Conservation (phyloP, 257 asterid species). For the Solanum etuberosum region DNA sequence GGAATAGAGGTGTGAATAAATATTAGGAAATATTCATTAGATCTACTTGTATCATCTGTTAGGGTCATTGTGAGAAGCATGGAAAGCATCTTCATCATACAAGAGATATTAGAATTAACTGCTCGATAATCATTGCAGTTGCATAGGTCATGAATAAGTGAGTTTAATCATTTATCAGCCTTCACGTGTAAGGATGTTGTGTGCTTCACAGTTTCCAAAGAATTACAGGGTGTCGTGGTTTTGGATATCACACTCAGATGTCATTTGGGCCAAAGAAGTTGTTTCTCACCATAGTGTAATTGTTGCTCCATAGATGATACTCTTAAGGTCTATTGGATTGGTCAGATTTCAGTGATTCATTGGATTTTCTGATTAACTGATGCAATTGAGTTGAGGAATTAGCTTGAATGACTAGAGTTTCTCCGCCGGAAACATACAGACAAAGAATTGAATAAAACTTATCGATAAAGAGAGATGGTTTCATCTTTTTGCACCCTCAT, state of each 20-base stretch:
- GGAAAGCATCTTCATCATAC: neutral
- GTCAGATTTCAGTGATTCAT: neutral
- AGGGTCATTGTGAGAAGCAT: neutral
- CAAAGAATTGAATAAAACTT: no score
- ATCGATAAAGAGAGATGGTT: no score
- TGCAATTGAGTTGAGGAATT: no score
- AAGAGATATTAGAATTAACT: neutral
- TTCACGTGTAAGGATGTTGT: constrained; percentile 61
- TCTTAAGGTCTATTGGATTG: no score
- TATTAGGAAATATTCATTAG: constrained; percentile 39
- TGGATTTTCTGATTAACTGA: neutral
- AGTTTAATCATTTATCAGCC: constrained; percentile 39
- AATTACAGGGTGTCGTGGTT: constrained; percentile 48
- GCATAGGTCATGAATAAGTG: constrained; percentile 20
- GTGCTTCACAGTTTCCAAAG: constrained; percentile 6
- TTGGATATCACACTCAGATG: constrained; percentile 33
- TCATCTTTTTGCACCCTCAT: no score
- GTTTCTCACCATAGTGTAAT: constrained; percentile 43
- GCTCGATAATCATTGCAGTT: neutral
- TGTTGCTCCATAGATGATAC: no score
- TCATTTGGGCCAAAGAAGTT: constrained; percentile 52
- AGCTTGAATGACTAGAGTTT: no score
- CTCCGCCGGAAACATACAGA: no score
- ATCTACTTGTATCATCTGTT: constrained; percentile 7
- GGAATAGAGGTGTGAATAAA: constrained; percentile 44